phyloP scores from a whole-genome alignment of 2,329 filamentous ascomycete species.

The Ophiognomonia clavigignenti-juglandacearum region DNA sequence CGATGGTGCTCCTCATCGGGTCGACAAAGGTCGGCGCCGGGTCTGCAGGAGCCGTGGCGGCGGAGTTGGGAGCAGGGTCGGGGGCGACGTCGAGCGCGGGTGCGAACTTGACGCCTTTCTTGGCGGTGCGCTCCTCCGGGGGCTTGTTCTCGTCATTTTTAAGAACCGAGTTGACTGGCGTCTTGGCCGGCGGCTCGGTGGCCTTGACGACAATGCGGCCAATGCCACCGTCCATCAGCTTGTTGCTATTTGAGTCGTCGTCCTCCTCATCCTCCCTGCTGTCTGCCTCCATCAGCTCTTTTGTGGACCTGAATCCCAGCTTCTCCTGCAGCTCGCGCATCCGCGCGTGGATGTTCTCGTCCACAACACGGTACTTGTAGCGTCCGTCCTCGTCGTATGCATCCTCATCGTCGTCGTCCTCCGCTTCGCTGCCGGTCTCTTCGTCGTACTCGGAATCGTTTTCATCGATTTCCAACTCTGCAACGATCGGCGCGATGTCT shows the following conservation, averaged over 20 bases:
- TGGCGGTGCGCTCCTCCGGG: constrained; percentile 25
- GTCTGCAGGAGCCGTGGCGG: constrained; percentile 23
- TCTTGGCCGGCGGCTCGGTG: constrained; percentile 21
- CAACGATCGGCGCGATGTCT: constrained; percentile 87
- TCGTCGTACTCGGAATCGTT: constrained; percentile 10
- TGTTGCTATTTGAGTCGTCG: background rate
- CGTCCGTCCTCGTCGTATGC: constrained; percentile 72
- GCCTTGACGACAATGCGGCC: constrained; percentile 49
- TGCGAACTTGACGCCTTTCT: constrained; percentile 81
- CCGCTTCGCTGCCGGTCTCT: constrained; percentile 1
- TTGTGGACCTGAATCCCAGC: constrained; percentile 55
- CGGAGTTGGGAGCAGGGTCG: constrained; percentile 25
- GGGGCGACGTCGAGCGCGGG: constrained; percentile 65
- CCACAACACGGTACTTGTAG: constrained; percentile 61
- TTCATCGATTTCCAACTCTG: constrained; percentile 81
- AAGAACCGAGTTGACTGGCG: constrained; percentile 24
- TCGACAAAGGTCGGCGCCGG: constrained; percentile 18
- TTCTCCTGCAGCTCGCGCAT: constrained; percentile 84
- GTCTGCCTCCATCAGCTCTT: constrained; percentile 27
- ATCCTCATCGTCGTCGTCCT: constrained; percentile 48
- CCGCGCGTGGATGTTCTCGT: constrained; percentile 68
- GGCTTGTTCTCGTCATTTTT: constrained; percentile 18
- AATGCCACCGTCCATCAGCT: constrained; percentile 41
- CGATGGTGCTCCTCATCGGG: constrained; percentile 18
- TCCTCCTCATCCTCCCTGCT: constrained; percentile 31